Evolutionary conservation across 2,329 filamentous ascomycete species (phyloP), one percentile per base, ranked within the genome.

Genomic region (Teratosphaeria epicoccoides): DNA sequence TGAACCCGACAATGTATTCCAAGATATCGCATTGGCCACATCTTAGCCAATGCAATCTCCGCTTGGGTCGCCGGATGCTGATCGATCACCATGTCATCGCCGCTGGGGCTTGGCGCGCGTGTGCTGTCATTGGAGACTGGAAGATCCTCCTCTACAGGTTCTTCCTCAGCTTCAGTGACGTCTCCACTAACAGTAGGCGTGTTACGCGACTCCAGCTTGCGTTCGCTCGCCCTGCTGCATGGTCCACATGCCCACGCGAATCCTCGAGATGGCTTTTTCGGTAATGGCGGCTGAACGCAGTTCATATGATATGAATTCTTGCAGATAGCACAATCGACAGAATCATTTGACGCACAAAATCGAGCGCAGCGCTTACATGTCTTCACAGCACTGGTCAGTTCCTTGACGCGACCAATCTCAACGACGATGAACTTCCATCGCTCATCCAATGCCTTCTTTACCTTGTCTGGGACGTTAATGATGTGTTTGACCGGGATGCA

Each of bases 211-310:
- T 97, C 90, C 24, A 96, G 75, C 68, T 87, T 94, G 61, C 87
- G 83, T 70, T 97, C 93, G 66, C 95, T 90, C n/a, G 88, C 90
- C 63, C 91, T 84, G 69, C 89, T 96, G 70, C 93, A 98, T 53
- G 91, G 86, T 50, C 88, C 93, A 69, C 93, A 98, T 25, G 93
- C 91, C 93, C 93, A 98, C 4, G 89, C 93, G 71, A 98, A 98
- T 37, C 93, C 93, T 69, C 93, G 85, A 46, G 91, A 95, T 20
- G 93, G 93, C 70, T 98, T 98, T 70, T 96, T 98, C 49, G 89
- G 78, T 56, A 98, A 71, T 33, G 90, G 88, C 40, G 93, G 93
- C 55, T 86, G 85, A 52, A 98, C 93, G 69, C 93, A 98, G 64
- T 90, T 88, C 91, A 98, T 97, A 73, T 98, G 93, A 71, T 96